phyloP scores from a whole-genome alignment of 192 early-diverging fungal species.

The Pilobolus umbonatus region DNA sequence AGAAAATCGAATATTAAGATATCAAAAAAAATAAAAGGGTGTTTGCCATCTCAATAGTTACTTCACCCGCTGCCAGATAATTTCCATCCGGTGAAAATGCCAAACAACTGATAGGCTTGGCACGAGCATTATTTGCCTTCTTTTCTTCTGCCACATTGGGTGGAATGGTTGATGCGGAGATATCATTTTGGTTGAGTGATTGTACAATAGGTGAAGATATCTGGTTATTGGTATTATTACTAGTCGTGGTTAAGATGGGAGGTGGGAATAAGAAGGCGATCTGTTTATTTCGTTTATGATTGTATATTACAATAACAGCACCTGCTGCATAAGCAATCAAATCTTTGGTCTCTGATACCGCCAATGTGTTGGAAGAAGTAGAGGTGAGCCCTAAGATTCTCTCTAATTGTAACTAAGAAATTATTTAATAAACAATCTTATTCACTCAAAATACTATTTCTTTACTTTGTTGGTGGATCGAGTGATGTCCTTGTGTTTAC shows the following conservation, averaged over 20 bases:
- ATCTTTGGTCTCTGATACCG: conserved; percentile 45
- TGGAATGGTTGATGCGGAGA: background rate
- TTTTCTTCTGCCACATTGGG: conserved; percentile 9
- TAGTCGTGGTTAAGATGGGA: conserved; percentile 2
- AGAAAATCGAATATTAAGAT: background rate
- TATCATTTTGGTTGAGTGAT: conserved; percentile 1
- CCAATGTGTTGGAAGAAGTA: conserved; percentile 45
- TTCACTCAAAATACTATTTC: background rate
- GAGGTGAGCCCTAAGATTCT: conserved; percentile 64
- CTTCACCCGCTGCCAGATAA: conserved; percentile 75
- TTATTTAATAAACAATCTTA: conserved; percentile 7
- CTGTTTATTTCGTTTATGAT: conserved; percentile 64
- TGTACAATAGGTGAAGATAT: background rate
- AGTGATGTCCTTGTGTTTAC: conserved; percentile 24
- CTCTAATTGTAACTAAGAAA: conserved; percentile 49
- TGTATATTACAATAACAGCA: conserved; percentile 67
- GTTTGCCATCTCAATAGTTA: conserved; percentile 17
- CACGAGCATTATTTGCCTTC: conserved; percentile 31
- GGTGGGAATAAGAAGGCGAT: conserved; percentile 49
- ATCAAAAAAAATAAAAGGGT: background rate
- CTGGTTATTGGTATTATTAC: background rate
- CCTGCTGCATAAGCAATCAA: conserved; percentile 76
- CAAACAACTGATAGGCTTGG: conserved; percentile 69
- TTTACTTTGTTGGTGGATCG: conserved; percentile 19
- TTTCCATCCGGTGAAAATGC: conserved; percentile 66